Base-by-base conservation (phyloP, 352 stramenopile species). In the Plasmopara muralis region DNA sequence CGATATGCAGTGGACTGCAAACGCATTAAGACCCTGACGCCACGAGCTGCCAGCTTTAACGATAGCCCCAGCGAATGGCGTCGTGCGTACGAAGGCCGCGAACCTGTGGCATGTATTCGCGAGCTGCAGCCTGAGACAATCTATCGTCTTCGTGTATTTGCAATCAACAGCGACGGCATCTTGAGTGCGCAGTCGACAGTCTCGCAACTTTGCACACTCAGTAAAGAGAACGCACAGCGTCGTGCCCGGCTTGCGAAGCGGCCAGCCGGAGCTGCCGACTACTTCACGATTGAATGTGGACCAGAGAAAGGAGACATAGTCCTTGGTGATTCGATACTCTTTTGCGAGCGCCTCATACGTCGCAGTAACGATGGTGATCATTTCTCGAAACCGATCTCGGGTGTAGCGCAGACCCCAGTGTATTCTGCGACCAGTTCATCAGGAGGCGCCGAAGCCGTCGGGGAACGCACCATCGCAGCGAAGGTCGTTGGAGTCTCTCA, bases 291-390 rank as follows among this genome's bases (percentile, higher is more conserved):
- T 48, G 81, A 93, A 66, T 88, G 77, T 37, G 65, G 62, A 14
- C 57, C 57, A 12, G 74, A 79, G 39, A 68, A 78, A 16, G 86
- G 85, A 28, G 86, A 96, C 44, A 56, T 96, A 20, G 85, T 95
- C 10, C 64, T 75, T 0, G 87, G 89, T 8, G 90, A 97, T 55
- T 93, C 84, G 25, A 88, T 96, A 5, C 77, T 97, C 40, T 96
- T 97, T 53, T 94, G 85, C 18, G 89, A 97, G 60, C 78, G 90
- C 14, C 74, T 97, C n/a, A 77, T 86, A 43, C 71, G 66, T 20
- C 50, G 54, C 4, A 72, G 41, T n/a, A 66, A 64, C 30, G 64
- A 50, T 10, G 62, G 48, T 31, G 57, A 70, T 70, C 47, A 51
- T 58, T 31, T 50, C 48, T 45, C 60, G 66, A 61, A 40, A 59